These are phyloP conservation scores for Heterobasidion annosum DNA, from an alignment of 1,284 basidiomycete genomes.

Conservation along the genomic window DNA sequence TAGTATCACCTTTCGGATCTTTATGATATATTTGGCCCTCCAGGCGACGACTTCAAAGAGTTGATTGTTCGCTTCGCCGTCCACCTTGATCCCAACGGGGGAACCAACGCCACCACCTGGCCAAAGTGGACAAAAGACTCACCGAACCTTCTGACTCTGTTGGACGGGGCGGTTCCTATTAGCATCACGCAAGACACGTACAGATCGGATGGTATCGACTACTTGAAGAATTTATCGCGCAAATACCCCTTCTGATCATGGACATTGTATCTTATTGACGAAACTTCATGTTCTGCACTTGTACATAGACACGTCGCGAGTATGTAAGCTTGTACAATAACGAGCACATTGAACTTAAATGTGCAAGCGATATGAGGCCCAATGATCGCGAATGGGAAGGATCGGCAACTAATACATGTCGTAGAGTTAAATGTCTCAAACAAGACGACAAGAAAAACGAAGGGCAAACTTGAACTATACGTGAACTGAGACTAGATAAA, in stretches of 20 bases:
- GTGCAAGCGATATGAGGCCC: no score
- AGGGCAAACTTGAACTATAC: no score
- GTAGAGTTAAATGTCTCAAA: no score
- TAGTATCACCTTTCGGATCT: slow-evolving; percentile 31
- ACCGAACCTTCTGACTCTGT: slow-evolving; percentile 34
- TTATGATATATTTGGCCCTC: slow-evolving; percentile 14
- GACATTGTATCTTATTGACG: neutral
- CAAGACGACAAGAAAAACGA: no score
- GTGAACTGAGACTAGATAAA: no score
- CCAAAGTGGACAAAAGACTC: slow-evolving; percentile 32
- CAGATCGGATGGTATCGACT: neutral
- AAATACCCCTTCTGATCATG: neutral
- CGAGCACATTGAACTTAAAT: no score
- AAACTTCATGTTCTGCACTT: neutral
- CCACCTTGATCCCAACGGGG: slow-evolving; percentile 38
- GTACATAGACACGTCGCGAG: no score
- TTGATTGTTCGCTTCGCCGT: slow-evolving; percentile 22
- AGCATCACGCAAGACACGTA: neutral
- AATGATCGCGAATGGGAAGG: no score
- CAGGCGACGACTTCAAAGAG: slow-evolving; percentile 16
- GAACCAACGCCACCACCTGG: slow-evolving; percentile 25
- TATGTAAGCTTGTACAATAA: no score
- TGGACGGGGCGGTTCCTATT: slow-evolving; percentile 18
- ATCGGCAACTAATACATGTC: no score
- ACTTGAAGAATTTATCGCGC: neutral